Conservation (phyloP, 257 asterid genomes). For the Solanum arcanum region DNA sequence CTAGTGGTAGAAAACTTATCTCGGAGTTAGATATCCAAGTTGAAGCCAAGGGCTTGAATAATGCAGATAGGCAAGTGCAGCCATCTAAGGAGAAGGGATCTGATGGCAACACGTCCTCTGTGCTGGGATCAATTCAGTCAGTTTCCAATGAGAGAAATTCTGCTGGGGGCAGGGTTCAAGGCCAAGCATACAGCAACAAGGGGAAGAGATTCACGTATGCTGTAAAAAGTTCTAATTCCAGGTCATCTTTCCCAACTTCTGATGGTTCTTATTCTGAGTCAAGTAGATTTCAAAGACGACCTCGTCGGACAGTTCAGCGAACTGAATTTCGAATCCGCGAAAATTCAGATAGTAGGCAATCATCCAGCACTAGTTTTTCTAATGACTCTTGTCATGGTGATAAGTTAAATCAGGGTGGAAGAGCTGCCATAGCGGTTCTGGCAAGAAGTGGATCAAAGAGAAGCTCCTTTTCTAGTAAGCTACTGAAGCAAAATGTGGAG, state of each 20-base stretch:
- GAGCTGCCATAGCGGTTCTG: slow-evolving; percentile 30
- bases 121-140: slow-evolving; percentile 22
- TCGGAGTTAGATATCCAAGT: slow-evolving; percentile 23
- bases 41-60: slow-evolving; percentile 27
- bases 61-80: slow-evolving; percentile 17
- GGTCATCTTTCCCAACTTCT: slow-evolving; percentile 31
- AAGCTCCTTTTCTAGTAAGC: slow-evolving; percentile 41
- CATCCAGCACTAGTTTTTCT: slow-evolving; percentile 20
- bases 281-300: slow-evolving; percentile 61
- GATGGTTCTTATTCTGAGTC: slow-evolving; percentile 30
- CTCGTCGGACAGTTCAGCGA: slow-evolving; percentile 55
- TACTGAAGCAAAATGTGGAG: slow-evolving; percentile 33
- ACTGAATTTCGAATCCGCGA: slow-evolving; percentile 79
- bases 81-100: slow-evolving; percentile 28
- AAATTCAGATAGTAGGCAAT: slow-evolving; percentile 47
- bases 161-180: slow-evolving; percentile 34
- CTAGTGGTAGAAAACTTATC: slow-evolving; percentile 19
- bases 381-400: slow-evolving; percentile 29
- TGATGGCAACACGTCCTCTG: slow-evolving; percentile 27
- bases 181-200: slow-evolving; percentile 41
- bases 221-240: slow-evolving; percentile 41
- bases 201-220: slow-evolving; percentile 65
- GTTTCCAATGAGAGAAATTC: slow-evolving; percentile 30
- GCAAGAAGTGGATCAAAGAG: slow-evolving; percentile 79
- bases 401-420: slow-evolving; percentile 34